These are phyloP conservation scores for Kitagawia praeruptora DNA, from an alignment of 129 eudicot genomes.

Conservation along the genomic window DNA sequence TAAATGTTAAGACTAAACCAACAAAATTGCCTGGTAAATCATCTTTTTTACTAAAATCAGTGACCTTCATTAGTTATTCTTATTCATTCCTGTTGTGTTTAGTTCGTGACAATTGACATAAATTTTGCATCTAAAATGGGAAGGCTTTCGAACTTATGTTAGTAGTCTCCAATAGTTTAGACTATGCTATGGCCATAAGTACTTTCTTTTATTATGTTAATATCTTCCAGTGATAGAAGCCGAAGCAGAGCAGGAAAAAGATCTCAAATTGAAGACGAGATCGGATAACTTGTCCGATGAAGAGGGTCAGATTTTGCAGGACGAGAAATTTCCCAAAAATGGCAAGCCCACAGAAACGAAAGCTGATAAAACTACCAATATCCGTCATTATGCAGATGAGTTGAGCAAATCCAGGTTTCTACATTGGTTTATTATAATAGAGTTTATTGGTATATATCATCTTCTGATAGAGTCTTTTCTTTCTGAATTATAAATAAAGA, in stretches of 20 bases:
- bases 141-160: background rate
- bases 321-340: conserved; percentile 22
- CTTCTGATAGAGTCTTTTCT: background rate
- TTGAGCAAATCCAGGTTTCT: conserved; percentile 62
- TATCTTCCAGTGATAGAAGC: conserved; percentile 16
- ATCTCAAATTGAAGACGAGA: conserved; percentile 18
- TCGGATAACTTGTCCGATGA: conserved; percentile 27
- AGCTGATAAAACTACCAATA: conserved; percentile 26
- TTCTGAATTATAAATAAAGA: conserved; percentile 21
- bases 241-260: conserved; percentile 32
- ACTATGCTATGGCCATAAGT: background rate
- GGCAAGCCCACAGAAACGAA: conserved; percentile 28
- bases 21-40: conserved; percentile 29
- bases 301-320: conserved; percentile 41
- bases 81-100: background rate
- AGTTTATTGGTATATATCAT: background rate
- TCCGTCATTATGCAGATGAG: conserved; percentile 21
- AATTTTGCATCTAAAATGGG: background rate
- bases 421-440: background rate
- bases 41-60: background rate
- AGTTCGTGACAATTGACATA: background rate
- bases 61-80: background rate
- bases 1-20: conserved; percentile 20
- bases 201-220: conserved; percentile 11
- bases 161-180: background rate